Evolutionary conservation across 441 rosid genomes (phyloP).

Genomic region (Erodium trifolium): DNA sequence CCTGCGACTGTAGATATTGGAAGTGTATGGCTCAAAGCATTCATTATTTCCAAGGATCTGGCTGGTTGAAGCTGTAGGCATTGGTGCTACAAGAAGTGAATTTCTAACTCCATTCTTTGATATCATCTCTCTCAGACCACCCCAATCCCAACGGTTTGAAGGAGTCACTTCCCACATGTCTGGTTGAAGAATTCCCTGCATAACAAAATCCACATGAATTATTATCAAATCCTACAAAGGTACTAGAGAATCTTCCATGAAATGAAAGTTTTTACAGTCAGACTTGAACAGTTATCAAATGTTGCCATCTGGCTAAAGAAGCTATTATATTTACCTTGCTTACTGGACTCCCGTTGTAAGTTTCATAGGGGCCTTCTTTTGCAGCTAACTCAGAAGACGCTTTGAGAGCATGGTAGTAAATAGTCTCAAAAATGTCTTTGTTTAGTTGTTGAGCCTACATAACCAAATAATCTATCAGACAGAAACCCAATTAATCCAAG

Average conservation of each 20-base stretch:
- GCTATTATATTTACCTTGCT: constrained; percentile 49
- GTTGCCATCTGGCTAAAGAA: no score
- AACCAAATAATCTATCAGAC: constrained; percentile 14
- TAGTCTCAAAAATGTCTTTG: constrained; percentile 80
- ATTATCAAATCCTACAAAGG: no score
- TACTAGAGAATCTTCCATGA: no score
- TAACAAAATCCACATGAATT: neutral
- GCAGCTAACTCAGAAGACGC: constrained; percentile 59
- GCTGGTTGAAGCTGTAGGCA: constrained; percentile 96
- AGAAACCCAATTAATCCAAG: constrained; percentile 8
- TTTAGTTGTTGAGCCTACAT: constrained; percentile 69
- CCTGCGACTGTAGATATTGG: constrained; percentile 80
- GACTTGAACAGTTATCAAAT: no score
- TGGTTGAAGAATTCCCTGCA: constrained; percentile 79
- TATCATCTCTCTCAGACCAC: constrained; percentile 46
- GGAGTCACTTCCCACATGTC: constrained; percentile 88
- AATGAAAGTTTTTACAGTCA: no score
- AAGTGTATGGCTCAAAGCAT: constrained; percentile 89
- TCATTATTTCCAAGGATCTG: constrained; percentile 93
- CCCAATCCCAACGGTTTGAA: constrained; percentile 69
- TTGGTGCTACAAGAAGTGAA: constrained; percentile 80
- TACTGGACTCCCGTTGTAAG: constrained; percentile 69
- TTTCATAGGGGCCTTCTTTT: constrained; percentile 65
- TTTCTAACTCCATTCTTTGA: constrained; percentile 66
- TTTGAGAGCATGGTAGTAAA: constrained; percentile 67